Evolutionary conservation across 2,329 filamentous ascomycete species (phyloP), one percentile per base, ranked within the genome.

Genomic region (Lachnellula subtilissima): DNA sequence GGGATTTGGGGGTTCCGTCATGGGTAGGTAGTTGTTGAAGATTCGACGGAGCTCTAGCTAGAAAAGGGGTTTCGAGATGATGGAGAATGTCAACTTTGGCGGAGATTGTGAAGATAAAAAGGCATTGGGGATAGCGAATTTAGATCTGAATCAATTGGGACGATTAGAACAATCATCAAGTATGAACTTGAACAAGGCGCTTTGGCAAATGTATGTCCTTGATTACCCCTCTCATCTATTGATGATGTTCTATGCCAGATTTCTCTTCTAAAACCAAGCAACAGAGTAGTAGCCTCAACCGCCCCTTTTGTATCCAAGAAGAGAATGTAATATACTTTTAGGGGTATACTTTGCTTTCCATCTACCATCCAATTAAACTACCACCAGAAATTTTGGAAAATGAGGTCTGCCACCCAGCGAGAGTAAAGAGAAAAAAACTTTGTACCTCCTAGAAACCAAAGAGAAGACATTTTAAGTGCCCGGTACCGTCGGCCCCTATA

Each of bases 201-300:
- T 45, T 25, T 45, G 42, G 45, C 12, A 22, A 48, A 15, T 48
- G 3, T 48, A 12, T 48, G 4, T 47, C 6, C 22, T 48, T 23
- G 7, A 48, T 48, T 48, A 48, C 22, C 14, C 12, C 32, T 43
- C 49, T 54, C 54, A 42, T 56, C 48, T 58, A 56, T 48, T 45
- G 45, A 47, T 23, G 48, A 56, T 43, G 25, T 35, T 57, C 55
- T 57, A 53, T 53, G 22, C 39, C 39, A 39, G 36, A 17, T 36
- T 37, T 47, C 47, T 50, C 40, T 42, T 40, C 51, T 53, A 54
- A 51, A 35, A 51, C 39, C 9, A 39, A 12, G 32, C 28, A 25
- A n/a, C 42, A 35, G 15, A n/a, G 40, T 47, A 39, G 23, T 50
- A 48, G 47, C 48, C 47, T 48, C 55, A 51, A 40, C 48, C 35